Conservation (phyloP, 345 rosid species). For the Triadica sebifera region DNA sequence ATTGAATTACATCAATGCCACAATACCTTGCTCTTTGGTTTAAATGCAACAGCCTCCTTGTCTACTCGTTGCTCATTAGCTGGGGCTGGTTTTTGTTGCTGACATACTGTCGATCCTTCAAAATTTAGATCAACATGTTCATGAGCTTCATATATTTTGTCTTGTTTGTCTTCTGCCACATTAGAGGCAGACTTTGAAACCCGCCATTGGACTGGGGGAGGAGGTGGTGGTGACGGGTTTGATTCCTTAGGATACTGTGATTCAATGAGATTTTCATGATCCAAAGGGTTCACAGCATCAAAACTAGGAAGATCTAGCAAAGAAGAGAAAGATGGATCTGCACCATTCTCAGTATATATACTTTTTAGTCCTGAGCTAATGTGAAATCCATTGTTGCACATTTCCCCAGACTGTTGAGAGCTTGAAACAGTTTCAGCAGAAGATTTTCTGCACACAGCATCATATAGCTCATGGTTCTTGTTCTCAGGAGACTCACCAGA, state of each 20-base stretch:
- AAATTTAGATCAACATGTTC: conserved; percentile 32
- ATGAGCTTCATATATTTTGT: conserved; percentile 32
- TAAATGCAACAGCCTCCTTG: conserved; percentile 33
- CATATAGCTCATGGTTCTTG: conserved; percentile 43
- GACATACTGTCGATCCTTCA: conserved; percentile 27
- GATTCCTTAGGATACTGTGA: conserved; percentile 35
- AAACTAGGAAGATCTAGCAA: conserved; percentile 57
- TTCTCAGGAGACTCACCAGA: conserved; percentile 47
- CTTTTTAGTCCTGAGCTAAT: conserved; percentile 18
- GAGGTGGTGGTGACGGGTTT: conserved; percentile 63
- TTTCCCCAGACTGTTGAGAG: conserved; percentile 30
- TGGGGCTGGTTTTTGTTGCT: conserved; percentile 37
- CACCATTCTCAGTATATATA: conserved; percentile 31
- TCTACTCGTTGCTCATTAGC: conserved; percentile 33
- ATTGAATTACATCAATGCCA: neutral
- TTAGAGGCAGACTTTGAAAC: conserved; percentile 40
- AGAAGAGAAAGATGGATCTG: conserved; percentile 35
- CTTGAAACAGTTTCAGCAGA: conserved; percentile 40
- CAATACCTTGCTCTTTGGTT: conserved; percentile 50
- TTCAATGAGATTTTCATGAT: conserved; percentile 24
- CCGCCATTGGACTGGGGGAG: conserved; percentile 76
- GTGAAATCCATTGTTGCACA: conserved; percentile 16
- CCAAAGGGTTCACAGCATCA: conserved; percentile 40
- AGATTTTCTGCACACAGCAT: conserved; percentile 42
- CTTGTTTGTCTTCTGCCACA: conserved; percentile 33